A percentile compares a stretch with the other conserved stretches of the same genome.
These are phyloP conservation scores for Trichoderma pleuroti DNA, from an alignment of 2,329 filamentous ascomycete genomes.

Conservation along the genomic window DNA sequence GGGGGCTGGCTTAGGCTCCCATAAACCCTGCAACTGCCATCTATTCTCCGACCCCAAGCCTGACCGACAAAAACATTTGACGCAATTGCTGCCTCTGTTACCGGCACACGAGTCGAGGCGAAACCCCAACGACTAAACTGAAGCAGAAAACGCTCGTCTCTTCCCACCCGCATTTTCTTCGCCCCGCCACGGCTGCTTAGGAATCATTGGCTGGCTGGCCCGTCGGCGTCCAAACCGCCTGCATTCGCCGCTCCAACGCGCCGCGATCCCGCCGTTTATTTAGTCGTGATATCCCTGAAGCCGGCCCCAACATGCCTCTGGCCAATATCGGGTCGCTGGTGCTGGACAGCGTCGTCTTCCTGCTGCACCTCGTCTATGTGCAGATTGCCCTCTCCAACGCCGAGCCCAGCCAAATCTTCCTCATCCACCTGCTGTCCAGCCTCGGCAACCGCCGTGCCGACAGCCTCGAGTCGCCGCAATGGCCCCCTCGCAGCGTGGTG, in stretches of 20 bases:
- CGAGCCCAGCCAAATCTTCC: constrained; percentile 45
- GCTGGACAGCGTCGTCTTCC: constrained; percentile 50
- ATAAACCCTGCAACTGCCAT: neutral
- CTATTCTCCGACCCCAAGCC: neutral
- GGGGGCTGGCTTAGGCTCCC: neutral
- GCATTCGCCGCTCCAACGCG: neutral
- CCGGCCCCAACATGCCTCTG: constrained; percentile 42
- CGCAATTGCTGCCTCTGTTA: neutral
- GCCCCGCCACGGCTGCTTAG: neutral
- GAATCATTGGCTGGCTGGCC: neutral
- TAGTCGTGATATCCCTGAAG: neutral
- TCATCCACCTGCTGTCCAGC: constrained; percentile 48
- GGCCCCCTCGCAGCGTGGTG: constrained; percentile 30
- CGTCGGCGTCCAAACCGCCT: neutral
- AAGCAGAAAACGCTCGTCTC: neutral
- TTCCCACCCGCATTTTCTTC: neutral
- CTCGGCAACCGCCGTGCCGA: constrained; percentile 47
- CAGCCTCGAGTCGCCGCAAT: constrained; percentile 40
- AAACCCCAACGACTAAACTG: neutral
- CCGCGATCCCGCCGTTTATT: neutral
- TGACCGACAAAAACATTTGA: neutral
- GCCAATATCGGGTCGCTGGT: constrained; percentile 50
- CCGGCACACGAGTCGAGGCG: neutral
- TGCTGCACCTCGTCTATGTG: constrained; percentile 52
- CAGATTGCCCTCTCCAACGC: constrained; percentile 48